Evolutionary conservation across 2,329 filamentous ascomycete genomes (phyloP).

Genomic region (Byssoonygena ceratinophila): DNA sequence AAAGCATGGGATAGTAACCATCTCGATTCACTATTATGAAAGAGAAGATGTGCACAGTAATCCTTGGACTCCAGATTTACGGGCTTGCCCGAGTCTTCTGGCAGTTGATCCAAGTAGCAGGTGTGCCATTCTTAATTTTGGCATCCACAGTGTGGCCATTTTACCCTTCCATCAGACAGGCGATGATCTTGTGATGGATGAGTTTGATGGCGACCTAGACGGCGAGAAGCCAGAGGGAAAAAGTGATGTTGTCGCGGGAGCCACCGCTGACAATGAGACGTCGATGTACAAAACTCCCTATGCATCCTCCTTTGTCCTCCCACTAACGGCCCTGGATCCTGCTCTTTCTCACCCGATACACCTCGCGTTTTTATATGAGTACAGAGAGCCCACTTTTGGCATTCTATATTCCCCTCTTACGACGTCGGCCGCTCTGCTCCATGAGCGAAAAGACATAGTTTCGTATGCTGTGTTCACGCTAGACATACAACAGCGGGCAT

Average conservation of each 20-base stretch:
- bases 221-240: constrained; percentile 48
- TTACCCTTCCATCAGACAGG: constrained; percentile 79
- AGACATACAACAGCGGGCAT: constrained; percentile 84
- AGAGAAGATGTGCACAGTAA: constrained; percentile 75
- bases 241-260: constrained; percentile 28
- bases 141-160: constrained; percentile 77
- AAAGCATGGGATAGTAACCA: constrained; percentile 65
- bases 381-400: constrained; percentile 93
- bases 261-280: constrained; percentile 2
- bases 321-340: constrained; percentile 78
- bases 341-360: constrained; percentile 79
- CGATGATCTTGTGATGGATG: constrained; percentile 83
- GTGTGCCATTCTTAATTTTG: constrained; percentile 91
- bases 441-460: constrained; percentile 71
- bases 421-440: constrained; percentile 60
- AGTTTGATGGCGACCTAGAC: constrained; percentile 76
- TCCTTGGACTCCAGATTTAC: constrained; percentile 69
- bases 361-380: constrained; percentile 88
- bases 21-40: constrained; percentile 97
- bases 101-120: constrained; percentile 82
- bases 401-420: constrained; percentile 70
- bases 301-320: constrained; percentile 82
- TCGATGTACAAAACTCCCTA: constrained; percentile 54
- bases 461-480: constrained; percentile 92
- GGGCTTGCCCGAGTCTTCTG: constrained; percentile 67